Evolutionary conservation across 2,329 filamentous ascomycete genomes (phyloP).

Genomic region (Boeremia exigua): DNA sequence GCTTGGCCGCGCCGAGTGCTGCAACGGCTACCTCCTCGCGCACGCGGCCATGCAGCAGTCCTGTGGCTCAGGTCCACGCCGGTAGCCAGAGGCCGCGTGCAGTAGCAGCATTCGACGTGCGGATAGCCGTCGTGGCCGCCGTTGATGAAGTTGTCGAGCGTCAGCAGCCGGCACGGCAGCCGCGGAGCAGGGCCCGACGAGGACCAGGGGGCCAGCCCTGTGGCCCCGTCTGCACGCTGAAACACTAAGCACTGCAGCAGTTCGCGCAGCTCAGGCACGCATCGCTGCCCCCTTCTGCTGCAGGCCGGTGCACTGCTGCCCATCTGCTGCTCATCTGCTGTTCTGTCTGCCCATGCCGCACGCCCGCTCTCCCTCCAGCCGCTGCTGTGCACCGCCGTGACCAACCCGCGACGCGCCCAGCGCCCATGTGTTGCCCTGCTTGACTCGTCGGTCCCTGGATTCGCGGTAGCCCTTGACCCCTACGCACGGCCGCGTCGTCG

Average conservation of each 20-base stretch:
- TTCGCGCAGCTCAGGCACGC: not conserved
- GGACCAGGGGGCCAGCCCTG: not conserved
- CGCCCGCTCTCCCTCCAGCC: not conserved
- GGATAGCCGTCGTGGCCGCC: not conserved
- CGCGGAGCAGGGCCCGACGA: constrained; percentile 5
- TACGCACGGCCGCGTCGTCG: constrained; percentile 1
- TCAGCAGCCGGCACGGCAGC: not conserved
- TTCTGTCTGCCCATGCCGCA: constrained; percentile 8
- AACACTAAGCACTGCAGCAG: constrained; percentile 13
- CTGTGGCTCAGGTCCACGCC: constrained; percentile 6
- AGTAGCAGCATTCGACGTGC: constrained; percentile 1
- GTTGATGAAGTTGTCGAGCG: not conserved
- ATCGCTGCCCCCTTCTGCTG: constrained; percentile 4
- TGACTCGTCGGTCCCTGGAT: constrained; percentile 18
- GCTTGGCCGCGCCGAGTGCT: not conserved
- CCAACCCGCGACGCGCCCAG: constrained; percentile 14
- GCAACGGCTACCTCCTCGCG: not conserved
- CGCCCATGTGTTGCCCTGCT: constrained; percentile 11
- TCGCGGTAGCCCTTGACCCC: constrained; percentile 8
- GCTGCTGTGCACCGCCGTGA: constrained; percentile 7
- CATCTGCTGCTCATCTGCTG: constrained; percentile 11
- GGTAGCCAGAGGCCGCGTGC: constrained; percentile 1
- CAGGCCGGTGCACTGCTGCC: constrained; percentile 4
- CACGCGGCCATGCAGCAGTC: not conserved
- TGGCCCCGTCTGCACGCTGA: constrained; percentile 6